Conservation (phyloP, 202 grass and related monocot genomes). For the Schoenoplectus triqueter region DNA sequence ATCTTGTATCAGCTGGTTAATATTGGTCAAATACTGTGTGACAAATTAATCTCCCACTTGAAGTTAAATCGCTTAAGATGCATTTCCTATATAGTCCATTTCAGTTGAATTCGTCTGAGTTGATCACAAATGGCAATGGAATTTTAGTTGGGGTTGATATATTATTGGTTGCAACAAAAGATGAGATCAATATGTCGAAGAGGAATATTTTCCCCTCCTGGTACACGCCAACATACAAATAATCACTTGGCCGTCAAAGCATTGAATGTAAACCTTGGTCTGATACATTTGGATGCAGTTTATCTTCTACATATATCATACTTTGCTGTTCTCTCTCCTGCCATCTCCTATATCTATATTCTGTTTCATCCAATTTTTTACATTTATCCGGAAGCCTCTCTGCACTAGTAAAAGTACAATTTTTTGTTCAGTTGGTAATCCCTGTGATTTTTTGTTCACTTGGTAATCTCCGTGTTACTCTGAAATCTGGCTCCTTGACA, state of each 20-base stretch:
- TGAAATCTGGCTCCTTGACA: not conserved
- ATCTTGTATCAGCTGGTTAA: conserved; percentile 24
- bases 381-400: not conserved
- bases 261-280: no score
- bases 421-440: not conserved
- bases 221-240: not conserved
- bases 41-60: conserved; percentile 1
- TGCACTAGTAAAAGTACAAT: not conserved
- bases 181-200: not conserved
- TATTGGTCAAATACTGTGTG: conserved; percentile 25
- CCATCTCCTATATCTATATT: not conserved
- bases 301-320: not conserved
- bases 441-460: not conserved
- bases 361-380: not conserved
- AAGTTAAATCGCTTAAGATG: not conserved
- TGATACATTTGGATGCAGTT: no score
- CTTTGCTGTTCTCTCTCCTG: not conserved
- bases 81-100: not conserved
- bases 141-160: not conserved
- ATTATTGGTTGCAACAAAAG: not conserved
- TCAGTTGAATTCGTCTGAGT: not conserved
- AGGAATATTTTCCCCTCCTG: no score
- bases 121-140: not conserved
- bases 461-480: not conserved
- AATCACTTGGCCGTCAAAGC: no score